Percentiles rank a stretch among this genome's conserved stretches.
Conservation (phyloP, 257 asterid genomes). For the Solanum sejunctum region DNA sequence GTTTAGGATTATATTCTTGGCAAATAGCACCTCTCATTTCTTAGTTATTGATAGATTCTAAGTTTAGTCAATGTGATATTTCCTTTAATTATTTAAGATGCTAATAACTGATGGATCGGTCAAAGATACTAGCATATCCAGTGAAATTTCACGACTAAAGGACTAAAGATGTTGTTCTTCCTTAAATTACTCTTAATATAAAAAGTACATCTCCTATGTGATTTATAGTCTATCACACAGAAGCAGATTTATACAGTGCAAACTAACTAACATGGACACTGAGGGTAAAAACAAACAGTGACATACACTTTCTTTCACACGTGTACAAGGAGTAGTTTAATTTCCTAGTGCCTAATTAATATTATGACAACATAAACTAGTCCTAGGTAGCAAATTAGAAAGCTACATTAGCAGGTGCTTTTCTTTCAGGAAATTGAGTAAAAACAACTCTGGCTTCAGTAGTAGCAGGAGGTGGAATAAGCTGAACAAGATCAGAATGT, state of each 20-base stretch:
- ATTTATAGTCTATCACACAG: background rate
- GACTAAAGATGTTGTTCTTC: background rate
- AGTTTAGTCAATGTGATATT: background rate
- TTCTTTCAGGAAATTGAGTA: background rate
- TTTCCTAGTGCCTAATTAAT: background rate
- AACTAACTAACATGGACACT: background rate
- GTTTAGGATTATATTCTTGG: background rate
- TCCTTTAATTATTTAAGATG: background rate
- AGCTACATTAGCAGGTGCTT: background rate
- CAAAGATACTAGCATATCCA: background rate
- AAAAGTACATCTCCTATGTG: background rate
- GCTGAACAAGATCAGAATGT: background rate
- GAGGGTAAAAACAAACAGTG: background rate
- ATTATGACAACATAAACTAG: background rate
- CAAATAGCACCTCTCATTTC: background rate
- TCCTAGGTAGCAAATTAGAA: background rate
- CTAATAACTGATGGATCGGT: background rate
- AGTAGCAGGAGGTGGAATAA: background rate
- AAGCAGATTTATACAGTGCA: background rate
- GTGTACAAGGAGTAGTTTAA: background rate
- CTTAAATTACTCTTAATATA: background rate
- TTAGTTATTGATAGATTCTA: background rate
- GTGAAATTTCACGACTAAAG: background rate
- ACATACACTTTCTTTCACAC: too few species aligned
- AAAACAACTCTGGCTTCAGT: background rate